These are phyloP conservation scores for Amaranthus palmeri DNA, from an alignment of 148 eudicot species.

Conservation along the genomic window DNA sequence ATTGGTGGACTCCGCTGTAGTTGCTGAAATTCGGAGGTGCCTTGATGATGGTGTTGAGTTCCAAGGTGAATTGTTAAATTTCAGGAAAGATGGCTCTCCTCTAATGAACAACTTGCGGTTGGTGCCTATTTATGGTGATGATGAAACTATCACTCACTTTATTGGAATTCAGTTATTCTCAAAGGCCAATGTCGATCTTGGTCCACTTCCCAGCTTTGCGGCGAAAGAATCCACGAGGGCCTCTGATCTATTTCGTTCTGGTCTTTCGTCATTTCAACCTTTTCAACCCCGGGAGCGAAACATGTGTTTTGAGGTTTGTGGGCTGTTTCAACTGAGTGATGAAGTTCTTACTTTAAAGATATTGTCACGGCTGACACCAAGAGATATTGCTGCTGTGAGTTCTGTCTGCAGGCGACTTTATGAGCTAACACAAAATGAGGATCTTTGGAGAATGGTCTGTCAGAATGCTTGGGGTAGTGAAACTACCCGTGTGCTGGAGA, in stretches of 20 bases:
- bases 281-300: constrained; percentile 34
- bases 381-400: constrained; percentile 82
- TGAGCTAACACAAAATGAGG: constrained; percentile 68
- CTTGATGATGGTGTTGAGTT: constrained; percentile 71
- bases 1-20: constrained; percentile 74
- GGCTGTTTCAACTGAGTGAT: constrained; percentile 70
- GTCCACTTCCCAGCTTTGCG: constrained; percentile 57
- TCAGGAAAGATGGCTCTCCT: constrained; percentile 85
- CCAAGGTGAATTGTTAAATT: constrained; percentile 89
- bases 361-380: constrained; percentile 71
- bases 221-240: constrained; percentile 45
- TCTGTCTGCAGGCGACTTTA: constrained; percentile 70
- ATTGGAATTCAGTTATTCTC: constrained; percentile 77
- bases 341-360: constrained; percentile 81
- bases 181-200: constrained; percentile 70
- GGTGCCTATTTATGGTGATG: constrained; percentile 63
- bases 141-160: constrained; percentile 65
- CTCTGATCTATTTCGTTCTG: constrained; percentile 44
- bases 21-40: constrained; percentile 76
- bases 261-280: constrained; percentile 37
- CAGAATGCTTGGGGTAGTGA: constrained; percentile 90
- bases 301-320: constrained; percentile 35
- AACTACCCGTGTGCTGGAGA: constrained; percentile 62
- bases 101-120: constrained; percentile 67
- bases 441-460: constrained; percentile 78